Conservation (phyloP, 140 eudicot genomes). For the Ambrosia hybrid region DNA sequence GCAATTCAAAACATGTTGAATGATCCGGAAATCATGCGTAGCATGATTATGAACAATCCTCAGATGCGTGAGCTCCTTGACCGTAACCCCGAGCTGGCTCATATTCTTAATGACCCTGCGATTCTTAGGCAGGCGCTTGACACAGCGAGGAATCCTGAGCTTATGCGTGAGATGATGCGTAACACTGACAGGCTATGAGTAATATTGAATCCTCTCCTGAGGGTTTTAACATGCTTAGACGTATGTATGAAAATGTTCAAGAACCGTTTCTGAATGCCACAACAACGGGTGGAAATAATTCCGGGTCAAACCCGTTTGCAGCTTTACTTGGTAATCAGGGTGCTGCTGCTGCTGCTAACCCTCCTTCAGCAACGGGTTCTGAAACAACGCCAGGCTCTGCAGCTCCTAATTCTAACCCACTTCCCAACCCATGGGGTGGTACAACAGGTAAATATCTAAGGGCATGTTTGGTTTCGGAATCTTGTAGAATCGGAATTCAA, state of each 20-base stretch:
- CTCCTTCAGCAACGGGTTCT: slow-evolving; percentile 42
- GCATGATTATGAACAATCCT: slow-evolving; percentile 65
- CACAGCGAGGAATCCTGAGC: slow-evolving; percentile 72
- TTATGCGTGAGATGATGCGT: slow-evolving; percentile 82
- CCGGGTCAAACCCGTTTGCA: slow-evolving; percentile 63
- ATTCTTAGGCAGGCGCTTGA: slow-evolving; percentile 64
- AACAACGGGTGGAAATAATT: slow-evolving; percentile 53
- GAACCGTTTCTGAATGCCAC: slow-evolving; percentile 76
- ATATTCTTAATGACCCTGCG: slow-evolving; percentile 61
- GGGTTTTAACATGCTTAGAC: slow-evolving; percentile 72
- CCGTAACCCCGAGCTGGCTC: slow-evolving; percentile 82
- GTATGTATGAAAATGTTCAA: slow-evolving; percentile 79
- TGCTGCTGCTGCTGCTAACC: slow-evolving; percentile 20
- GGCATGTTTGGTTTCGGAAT: neutral
- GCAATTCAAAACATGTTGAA: slow-evolving; percentile 63
- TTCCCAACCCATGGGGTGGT: no score
- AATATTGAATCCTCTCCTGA: slow-evolving; percentile 74
- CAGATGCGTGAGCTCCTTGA: slow-evolving; percentile 80
- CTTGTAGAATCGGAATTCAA: neutral
- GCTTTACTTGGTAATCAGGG: slow-evolving; percentile 60
- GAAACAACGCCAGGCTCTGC: slow-evolving; percentile 48
- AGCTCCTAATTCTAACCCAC: slow-evolving; percentile 64
- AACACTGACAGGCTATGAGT: slow-evolving; percentile 74
- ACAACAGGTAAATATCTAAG: slow-evolving; percentile 41
- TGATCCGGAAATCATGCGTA: slow-evolving; percentile 67